A percentile compares a stretch with the other conserved stretches of the same genome.
Conservation (phyloP, 805 yeast genomes). For the Priceomyces medius region DNA sequence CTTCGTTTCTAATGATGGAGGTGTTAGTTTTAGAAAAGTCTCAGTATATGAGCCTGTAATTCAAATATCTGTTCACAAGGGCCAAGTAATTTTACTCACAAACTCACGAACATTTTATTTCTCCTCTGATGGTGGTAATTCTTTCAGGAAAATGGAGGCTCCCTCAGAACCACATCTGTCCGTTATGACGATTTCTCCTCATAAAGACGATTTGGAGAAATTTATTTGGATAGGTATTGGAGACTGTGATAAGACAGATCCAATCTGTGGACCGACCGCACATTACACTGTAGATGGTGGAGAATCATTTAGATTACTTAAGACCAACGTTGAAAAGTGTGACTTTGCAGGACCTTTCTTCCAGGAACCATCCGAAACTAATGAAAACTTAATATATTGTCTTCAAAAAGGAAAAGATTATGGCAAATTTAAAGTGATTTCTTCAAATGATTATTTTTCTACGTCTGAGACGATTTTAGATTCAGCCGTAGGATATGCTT, state of each 20-base stretch:
- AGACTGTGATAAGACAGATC: slow-evolving; percentile 50
- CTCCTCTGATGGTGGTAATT: slow-evolving; percentile 67
- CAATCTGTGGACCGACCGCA: slow-evolving; percentile 56
- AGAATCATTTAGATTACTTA: slow-evolving; percentile 51
- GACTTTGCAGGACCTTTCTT: slow-evolving; percentile 62
- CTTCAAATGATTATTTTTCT: slow-evolving; percentile 56
- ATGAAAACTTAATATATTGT: slow-evolving; percentile 64
- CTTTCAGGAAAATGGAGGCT: slow-evolving; percentile 46
- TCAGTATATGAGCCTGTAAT: slow-evolving; percentile 33
- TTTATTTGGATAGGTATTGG: slow-evolving; percentile 70
- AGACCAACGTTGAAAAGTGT: slow-evolving; percentile 58
- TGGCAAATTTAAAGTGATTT: slow-evolving; percentile 31
- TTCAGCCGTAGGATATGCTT: slow-evolving; percentile 69
- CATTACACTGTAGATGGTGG: slow-evolving; percentile 72
- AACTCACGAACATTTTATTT: slow-evolving; percentile 48
- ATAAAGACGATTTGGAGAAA: slow-evolving; percentile 51
- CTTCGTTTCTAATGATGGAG: slow-evolving; percentile 59
- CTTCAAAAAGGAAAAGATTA: slow-evolving; percentile 41
- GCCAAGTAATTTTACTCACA: slow-evolving; percentile 57
- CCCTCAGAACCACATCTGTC: slow-evolving; percentile 49
- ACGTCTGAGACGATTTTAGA: slow-evolving; percentile 46
- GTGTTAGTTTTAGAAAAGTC: slow-evolving; percentile 37
- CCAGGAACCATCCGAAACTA: slow-evolving; percentile 26
- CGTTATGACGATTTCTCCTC: slow-evolving; percentile 55
- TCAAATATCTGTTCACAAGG: slow-evolving; percentile 50